Conservation (phyloP, 2,329 filamentous ascomycete genomes). For the Colletotrichum eremochloae region DNA sequence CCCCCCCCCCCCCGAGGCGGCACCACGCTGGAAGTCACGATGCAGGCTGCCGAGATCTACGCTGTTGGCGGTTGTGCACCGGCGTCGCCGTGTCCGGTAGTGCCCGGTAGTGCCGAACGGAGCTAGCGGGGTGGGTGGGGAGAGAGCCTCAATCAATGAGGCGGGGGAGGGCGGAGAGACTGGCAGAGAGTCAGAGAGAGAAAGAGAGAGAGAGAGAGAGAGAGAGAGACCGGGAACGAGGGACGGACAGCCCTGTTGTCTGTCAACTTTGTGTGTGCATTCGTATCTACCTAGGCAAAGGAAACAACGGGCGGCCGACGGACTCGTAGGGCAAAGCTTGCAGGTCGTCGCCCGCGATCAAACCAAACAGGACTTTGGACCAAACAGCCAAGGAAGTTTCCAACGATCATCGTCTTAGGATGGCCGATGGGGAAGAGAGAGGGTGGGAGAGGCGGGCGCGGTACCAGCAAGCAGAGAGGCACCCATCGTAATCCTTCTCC, state of each 20-base stretch:
- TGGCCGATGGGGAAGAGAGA: background rate
- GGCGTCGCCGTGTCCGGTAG: conserved; percentile 25
- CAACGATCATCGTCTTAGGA: conserved; percentile 2
- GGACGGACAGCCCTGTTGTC: background rate
- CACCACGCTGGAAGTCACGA: background rate
- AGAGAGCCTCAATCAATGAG: conserved; percentile 21
- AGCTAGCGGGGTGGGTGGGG: conserved; percentile 20
- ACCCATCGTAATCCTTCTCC: background rate
- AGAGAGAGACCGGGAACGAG: background rate
- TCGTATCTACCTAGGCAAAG: background rate
- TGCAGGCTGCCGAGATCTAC: conserved; percentile 22
- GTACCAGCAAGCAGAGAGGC: background rate
- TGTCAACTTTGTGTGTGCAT: background rate
- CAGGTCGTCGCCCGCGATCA: conserved; percentile 9
- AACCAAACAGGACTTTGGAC: conserved; percentile 11
- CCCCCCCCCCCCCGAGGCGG: background rate
- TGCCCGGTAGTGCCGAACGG: conserved; percentile 35
- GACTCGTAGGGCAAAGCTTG: background rate
- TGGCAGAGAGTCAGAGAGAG: background rate
- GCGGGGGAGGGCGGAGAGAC: conserved; percentile 4
- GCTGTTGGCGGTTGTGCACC: conserved; percentile 8
- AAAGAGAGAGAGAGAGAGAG: background rate
- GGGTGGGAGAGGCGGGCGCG: background rate
- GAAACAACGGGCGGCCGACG: background rate
- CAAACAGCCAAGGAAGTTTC: conserved; percentile 4